Percentiles rank a stretch among this genome's conserved stretches.
These are phyloP conservation scores for Tetraselmis chui DNA, from an alignment of 139 green algal species.

Conservation along the genomic window DNA sequence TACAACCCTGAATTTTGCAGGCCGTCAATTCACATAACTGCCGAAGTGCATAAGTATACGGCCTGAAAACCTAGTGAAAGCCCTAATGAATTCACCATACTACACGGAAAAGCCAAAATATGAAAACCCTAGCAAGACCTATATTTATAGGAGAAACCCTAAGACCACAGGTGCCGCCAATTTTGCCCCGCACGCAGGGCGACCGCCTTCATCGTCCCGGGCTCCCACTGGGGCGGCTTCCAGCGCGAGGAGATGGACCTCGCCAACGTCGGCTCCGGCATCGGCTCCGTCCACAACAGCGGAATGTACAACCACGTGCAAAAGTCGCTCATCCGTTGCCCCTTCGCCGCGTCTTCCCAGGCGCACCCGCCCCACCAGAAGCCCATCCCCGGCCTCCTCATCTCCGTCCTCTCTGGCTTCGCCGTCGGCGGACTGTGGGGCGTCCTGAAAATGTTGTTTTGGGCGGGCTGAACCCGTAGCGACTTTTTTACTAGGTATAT, in stretches of 20 bases:
- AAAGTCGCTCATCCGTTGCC: neutral
- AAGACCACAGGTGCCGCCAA: too few species aligned
- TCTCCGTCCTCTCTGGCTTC: neutral
- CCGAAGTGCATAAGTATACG: too few species aligned
- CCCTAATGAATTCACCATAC: too few species aligned
- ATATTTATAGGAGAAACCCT: too few species aligned
- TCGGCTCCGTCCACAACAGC: neutral
- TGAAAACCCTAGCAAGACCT: too few species aligned
- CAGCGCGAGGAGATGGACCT: neutral
- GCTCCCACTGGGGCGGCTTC: neutral
- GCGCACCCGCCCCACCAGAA: neutral
- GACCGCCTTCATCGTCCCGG: neutral
- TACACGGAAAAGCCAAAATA: too few species aligned
- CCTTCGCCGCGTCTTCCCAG: neutral
- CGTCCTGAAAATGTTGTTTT: neutral
- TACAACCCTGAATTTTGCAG: too few species aligned
- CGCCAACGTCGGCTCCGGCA: neutral
- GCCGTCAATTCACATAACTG: too few species aligned
- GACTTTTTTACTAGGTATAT: too few species aligned
- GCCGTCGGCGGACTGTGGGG: neutral
- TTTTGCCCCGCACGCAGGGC: neutral
- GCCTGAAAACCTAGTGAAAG: too few species aligned
- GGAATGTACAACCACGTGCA: neutral
- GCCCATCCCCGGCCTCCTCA: neutral
- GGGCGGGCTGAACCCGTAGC: neutral